A percentile compares a stretch with the other conserved stretches of the same genome.
Conservation (phyloP, 2,329 filamentous ascomycete genomes). For the Fusarium sp. region DNA sequence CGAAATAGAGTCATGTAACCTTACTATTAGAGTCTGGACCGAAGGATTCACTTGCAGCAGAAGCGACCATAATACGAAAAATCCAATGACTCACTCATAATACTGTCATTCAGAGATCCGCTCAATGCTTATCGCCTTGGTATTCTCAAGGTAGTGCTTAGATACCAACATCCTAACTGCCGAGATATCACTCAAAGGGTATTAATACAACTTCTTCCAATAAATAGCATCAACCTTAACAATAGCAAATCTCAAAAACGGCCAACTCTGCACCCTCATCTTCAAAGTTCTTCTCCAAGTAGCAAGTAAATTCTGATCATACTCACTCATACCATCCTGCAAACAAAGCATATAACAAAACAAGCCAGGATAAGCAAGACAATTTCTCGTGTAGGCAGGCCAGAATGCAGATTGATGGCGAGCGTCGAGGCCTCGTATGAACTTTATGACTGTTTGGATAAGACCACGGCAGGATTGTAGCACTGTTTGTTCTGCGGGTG, state of each 20-base stretch:
- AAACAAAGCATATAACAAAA: slow-evolving; percentile 18
- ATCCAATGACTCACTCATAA: background rate
- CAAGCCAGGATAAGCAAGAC: background rate
- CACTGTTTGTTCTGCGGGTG: background rate
- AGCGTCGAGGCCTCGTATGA: background rate
- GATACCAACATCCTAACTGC: no score
- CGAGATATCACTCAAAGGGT: background rate
- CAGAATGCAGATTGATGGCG: background rate
- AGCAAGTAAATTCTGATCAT: slow-evolving; percentile 3
- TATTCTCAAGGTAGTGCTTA: background rate
- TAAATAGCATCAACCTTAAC: slow-evolving; percentile 16
- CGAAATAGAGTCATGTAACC: background rate
- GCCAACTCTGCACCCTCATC: slow-evolving; percentile 4
- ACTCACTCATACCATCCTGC: background rate
- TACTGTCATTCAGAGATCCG: background rate
- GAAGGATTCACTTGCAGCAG: background rate
- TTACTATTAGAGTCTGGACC: background rate
- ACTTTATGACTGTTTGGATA: slow-evolving; percentile 1
- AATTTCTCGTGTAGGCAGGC: slow-evolving; percentile 2
- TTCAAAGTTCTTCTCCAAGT: slow-evolving; percentile 5
- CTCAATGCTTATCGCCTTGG: background rate
- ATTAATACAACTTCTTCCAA: slow-evolving; percentile 6
- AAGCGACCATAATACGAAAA: background rate
- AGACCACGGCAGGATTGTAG: background rate
- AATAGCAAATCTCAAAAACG: background rate